Percentiles rank a stretch among this genome's conserved stretches.
phyloP scores from a whole-genome alignment of 2,329 filamentous ascomycete genomes.

The Cryphonectria nitschkei region DNA sequence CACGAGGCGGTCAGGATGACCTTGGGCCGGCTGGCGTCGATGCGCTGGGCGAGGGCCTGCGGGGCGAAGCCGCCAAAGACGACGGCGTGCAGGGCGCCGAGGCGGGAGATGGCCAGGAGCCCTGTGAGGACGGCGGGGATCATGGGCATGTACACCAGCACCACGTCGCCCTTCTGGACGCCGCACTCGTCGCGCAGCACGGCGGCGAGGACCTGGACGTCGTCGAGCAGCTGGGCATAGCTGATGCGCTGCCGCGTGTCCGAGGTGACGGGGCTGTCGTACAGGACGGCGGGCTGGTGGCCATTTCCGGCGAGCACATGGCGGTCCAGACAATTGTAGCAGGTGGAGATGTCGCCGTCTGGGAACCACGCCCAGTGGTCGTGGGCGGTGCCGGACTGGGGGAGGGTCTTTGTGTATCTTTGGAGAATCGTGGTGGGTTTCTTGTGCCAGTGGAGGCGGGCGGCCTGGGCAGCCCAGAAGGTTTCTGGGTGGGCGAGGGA shows the following conservation, averaged over 20 bases:
- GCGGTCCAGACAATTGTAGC: conserved; percentile 88
- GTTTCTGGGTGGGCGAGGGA: conserved; percentile 70
- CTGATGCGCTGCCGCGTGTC: conserved; percentile 71
- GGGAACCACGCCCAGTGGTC: conserved; percentile 90
- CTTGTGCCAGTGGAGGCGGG: conserved; percentile 80
- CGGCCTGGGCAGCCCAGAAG: conserved; percentile 79
- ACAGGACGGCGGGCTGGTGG: conserved; percentile 75
- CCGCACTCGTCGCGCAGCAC: conserved; percentile 83
- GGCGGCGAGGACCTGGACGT: conserved; percentile 81
- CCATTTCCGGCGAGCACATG: conserved; percentile 84
- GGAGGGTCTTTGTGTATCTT: conserved; percentile 64
- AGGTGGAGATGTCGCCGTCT: conserved; percentile 85
- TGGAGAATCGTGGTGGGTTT: conserved; percentile 67
- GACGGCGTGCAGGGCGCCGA: conserved; percentile 87
- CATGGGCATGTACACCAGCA: conserved; percentile 96
- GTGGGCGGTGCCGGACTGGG: conserved; percentile 62
- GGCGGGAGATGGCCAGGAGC: conserved; percentile 77
- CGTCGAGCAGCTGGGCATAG: conserved; percentile 74
- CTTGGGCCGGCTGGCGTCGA: conserved; percentile 77
- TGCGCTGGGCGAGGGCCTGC: conserved; percentile 80
- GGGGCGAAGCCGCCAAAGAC: conserved; percentile 94
- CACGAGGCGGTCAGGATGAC: conserved; percentile 87
- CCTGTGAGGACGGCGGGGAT: conserved; percentile 87
- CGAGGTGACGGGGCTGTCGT: conserved; percentile 81
- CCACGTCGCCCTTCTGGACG: conserved; percentile 80